Percentiles rank a stretch among this genome's conserved stretches.
These are phyloP conservation scores for Gilbertella persicaria DNA, from an alignment of 371 early-diverging fungal genomes.

Conservation along the genomic window DNA sequence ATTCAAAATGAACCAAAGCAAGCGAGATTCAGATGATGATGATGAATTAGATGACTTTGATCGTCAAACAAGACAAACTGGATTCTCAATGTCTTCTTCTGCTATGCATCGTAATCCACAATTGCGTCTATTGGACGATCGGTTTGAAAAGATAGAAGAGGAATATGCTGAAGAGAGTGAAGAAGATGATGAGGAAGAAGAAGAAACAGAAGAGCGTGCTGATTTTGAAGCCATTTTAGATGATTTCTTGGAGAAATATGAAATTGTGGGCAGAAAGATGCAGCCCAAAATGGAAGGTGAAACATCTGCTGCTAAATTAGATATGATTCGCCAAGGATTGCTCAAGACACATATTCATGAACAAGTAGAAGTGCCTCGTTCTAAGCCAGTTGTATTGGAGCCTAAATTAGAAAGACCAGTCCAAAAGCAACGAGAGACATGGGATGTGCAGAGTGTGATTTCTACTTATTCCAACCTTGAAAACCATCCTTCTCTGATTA, in stretches of 20 bases:
- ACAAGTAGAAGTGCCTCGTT: conserved; percentile 30
- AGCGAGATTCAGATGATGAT: conserved; percentile 30
- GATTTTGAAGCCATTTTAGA: conserved; percentile 80
- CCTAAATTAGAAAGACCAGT: conserved; percentile 42
- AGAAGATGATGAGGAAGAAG: conserved; percentile 47
- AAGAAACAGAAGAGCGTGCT: conserved; percentile 46
- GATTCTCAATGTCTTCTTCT: conserved; percentile 88
- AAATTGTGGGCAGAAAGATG: conserved; percentile 77
- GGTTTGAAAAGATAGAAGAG: conserved; percentile 83
- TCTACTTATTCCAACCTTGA: conserved; percentile 85
- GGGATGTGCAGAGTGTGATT: conserved; percentile 84
- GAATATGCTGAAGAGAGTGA: conserved; percentile 79
- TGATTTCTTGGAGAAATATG: conserved; percentile 87
- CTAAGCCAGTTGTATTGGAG: conserved; percentile 25
- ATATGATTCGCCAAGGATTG: conserved; percentile 64
- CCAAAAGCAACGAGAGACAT: conserved; percentile 57
- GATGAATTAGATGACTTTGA: conserved; percentile 51
- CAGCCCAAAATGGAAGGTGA: conserved; percentile 68
- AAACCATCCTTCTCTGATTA: conserved; percentile 76
- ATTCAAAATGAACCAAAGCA: conserved; percentile 51
- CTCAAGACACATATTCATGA: conserved; percentile 27
- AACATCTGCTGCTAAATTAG: conserved; percentile 62
- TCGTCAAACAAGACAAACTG: conserved; percentile 49
- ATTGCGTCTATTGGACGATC: conserved; percentile 87
- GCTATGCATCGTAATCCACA: conserved; percentile 90